Percentiles rank a stretch among this genome's conserved stretches.
Conservation (phyloP, 202 grass and related monocot species). For the Dendrocalamus latiflorus region DNA sequence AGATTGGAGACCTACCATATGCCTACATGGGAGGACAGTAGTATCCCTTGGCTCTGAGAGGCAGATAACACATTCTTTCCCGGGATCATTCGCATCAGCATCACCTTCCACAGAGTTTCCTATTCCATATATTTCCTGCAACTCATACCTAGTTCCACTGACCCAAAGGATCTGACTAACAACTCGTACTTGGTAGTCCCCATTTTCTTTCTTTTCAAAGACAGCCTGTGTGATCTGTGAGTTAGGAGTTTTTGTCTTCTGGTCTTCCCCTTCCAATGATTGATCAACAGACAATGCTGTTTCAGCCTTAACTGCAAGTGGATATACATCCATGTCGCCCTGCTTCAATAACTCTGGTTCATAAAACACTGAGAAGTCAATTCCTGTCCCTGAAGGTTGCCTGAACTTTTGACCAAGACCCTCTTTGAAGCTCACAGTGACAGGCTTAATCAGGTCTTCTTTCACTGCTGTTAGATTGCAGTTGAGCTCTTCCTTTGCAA, state of each 20-base stretch:
- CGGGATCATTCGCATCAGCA: slow-evolving; percentile 77
- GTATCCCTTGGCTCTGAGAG: slow-evolving; percentile 93
- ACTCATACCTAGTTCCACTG: slow-evolving; percentile 79
- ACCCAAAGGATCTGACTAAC: slow-evolving; percentile 92
- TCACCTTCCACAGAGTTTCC: slow-evolving; percentile 84
- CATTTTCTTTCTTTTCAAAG: slow-evolving; percentile 86
- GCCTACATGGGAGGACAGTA: slow-evolving; percentile 91
- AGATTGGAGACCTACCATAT: slow-evolving; percentile 65
- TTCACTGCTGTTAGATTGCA: slow-evolving; percentile 64
- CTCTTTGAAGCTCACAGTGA: slow-evolving; percentile 75
- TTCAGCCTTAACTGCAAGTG: slow-evolving; percentile 90
- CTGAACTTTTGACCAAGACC: slow-evolving; percentile 94
- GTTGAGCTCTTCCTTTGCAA: slow-evolving; percentile 75
- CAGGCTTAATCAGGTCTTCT: slow-evolving; percentile 57
- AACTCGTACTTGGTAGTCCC: slow-evolving; percentile 61
- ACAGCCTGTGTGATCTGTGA: slow-evolving; percentile 90
- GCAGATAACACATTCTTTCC: slow-evolving; percentile 97
- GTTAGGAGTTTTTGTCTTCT: slow-evolving; percentile 53
- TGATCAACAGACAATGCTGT: slow-evolving; percentile 46
- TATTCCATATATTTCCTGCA: slow-evolving; percentile 97
- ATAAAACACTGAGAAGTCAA: slow-evolving; percentile 65
- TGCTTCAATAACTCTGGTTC: slow-evolving; percentile 66
- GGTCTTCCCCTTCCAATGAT: slow-evolving; percentile 37
- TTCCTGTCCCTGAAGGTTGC: slow-evolving; percentile 87
- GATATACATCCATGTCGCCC: slow-evolving; percentile 65